Percentiles rank a stretch among this genome's conserved stretches.
phyloP scores from a whole-genome alignment of 805 yeast genomes.

The Suhomyces faveliae region DNA sequence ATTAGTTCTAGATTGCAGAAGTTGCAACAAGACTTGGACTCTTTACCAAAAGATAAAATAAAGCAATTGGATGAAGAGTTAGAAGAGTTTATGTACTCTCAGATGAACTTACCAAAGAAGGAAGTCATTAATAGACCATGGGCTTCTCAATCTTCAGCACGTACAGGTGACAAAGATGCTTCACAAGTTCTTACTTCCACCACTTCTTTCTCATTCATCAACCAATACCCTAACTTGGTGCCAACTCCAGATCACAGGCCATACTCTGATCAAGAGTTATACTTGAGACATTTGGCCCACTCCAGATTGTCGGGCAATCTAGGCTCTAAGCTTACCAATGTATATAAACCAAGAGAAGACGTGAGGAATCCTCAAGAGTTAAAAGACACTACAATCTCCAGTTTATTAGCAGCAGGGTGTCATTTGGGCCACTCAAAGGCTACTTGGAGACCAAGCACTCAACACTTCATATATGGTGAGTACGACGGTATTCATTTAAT shows the following conservation, averaged over 20 bases:
- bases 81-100: conserved; percentile 34
- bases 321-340: conserved; percentile 64
- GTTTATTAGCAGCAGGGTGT: conserved; percentile 86
- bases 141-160: conserved; percentile 15
- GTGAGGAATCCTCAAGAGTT: conserved; percentile 56
- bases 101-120: conserved; percentile 31
- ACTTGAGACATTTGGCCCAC: conserved; percentile 68
- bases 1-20: conserved; percentile 28
- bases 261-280: conserved; percentile 75
- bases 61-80: conserved; percentile 41
- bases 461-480: conserved; percentile 83
- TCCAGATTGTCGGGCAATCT: conserved; percentile 50
- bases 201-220: conserved; percentile 28
- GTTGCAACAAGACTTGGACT: conserved; percentile 30
- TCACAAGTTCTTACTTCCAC: conserved; percentile 28
- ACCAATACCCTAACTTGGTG: conserved; percentile 58
- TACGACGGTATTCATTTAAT: conserved; percentile 90
- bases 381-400: conserved; percentile 61
- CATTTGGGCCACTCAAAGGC: conserved; percentile 91
- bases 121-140: conserved; percentile 36
- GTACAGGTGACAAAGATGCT: background rate
- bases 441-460: conserved; percentile 75
- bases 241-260: conserved; percentile 61
- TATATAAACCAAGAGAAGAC: conserved; percentile 70
- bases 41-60: conserved; percentile 31